Evolutionary conservation across 257 asterid species (phyloP).

Genomic region (Solanum boliviense): DNA sequence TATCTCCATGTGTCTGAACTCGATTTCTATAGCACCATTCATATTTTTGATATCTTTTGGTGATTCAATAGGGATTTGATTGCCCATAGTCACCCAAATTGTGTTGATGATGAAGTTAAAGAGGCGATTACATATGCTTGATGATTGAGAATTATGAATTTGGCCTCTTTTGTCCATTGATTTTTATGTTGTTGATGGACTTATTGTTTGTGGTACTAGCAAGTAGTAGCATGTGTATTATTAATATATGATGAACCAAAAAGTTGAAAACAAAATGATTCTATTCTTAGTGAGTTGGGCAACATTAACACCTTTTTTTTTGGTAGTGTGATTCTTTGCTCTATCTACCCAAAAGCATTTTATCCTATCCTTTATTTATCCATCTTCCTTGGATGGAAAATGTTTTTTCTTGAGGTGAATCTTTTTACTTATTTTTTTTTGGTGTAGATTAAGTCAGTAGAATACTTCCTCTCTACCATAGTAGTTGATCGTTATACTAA

Average conservation of each 20-base stretch:
- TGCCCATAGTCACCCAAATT: neutral
- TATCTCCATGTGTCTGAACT: constrained; percentile 30
- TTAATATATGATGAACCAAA: neutral
- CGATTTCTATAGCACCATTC: constrained; percentile 24
- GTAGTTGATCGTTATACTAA: too few relatives aligned
- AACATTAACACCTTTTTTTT: neutral
- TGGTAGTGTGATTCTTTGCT: neutral
- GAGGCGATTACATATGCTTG: constrained; percentile 26
- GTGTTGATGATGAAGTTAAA: constrained; percentile 20
- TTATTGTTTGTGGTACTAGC: neutral
- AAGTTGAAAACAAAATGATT: neutral
- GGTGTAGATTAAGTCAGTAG: too few relatives aligned
- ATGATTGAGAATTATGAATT: constrained; percentile 5
- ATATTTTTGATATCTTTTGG: neutral
- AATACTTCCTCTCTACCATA: too few relatives aligned
- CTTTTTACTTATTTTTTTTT: neutral
- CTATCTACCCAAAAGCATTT: neutral
- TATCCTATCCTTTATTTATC: neutral
- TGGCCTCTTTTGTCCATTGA: constrained; percentile 8
- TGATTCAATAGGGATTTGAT: neutral
- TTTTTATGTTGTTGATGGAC: neutral
- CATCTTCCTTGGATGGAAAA: neutral
- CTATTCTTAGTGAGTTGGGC: neutral
- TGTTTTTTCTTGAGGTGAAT: neutral
- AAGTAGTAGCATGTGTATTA: neutral